Evolutionary conservation across 208 protist genomes (phyloP), one percentile per base, ranked within the genome.

Genomic region (Acanthamoeba triangularis): DNA sequence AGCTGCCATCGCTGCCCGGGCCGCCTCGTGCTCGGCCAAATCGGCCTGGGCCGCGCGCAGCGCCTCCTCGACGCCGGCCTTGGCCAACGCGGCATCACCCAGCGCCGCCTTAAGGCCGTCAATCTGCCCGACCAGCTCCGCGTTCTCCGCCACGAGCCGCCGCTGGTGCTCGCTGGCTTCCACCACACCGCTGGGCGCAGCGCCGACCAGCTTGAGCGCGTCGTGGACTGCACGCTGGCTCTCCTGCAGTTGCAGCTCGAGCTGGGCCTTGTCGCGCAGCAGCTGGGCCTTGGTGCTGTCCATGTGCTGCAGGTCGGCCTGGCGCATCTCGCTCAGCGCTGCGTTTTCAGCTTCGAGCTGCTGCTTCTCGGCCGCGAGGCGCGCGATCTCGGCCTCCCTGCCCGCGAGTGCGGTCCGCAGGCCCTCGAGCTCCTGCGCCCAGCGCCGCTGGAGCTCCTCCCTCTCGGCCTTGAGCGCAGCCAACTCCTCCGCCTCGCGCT

Each of bases 301-400:
- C 8, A 85, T 13, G 47, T 59, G 78, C 16, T 28, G 23, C 18
- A 85, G 78, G 44, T 85, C 78, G 23, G 41, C 49, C 23, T 59
- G 37, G 44, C 78, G 78, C 78, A 85, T 85, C 47, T 49, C 78
- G 37, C 61, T 59, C 18, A 85, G 37, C 44, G 47, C 78, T 6
- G 78, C 78, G 49, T 85, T 59, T 7, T 85, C 78, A 44, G 78
- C 44, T n/a, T 85, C 78, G 23, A 85, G 78, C 78, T 59, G 78
- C 78, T 85, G 47, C 2, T 59, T 85, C 28, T 85, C 14, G 23
- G 30, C 47, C 6, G 25, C 78, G 7, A 85, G 49, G 11, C 7
- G 44, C 11, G 23, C 23, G 25, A 59, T 33, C 78, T 85, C 78
- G 7, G 16, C 78, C 25, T 85, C 44, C 25, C 49, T 85, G 47